Base-by-base conservation (phyloP, 2,329 filamentous ascomycete species). In the Harringtonia aguacate region DNA sequence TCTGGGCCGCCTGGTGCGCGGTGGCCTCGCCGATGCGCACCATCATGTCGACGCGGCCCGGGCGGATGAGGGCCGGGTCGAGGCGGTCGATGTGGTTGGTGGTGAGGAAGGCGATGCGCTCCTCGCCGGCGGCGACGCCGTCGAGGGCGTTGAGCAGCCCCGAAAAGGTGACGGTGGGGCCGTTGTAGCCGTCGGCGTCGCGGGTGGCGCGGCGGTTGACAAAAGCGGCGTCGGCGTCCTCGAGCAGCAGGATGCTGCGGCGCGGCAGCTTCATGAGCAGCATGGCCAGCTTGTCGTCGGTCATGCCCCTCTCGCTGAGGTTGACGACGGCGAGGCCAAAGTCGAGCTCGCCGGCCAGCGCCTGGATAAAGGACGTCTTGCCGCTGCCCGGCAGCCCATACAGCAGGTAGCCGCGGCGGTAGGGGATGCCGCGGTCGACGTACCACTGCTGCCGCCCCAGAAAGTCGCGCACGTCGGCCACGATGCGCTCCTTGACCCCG, bases 331-430 rank as follows among this genome's bases (percentile, higher is more conserved):
- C 88, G 53, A 95, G 92, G 54, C 86, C 86, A 61, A 90, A 95
- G 59, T 95, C 86, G 45, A 95, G 65, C 56, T 92, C 81, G n/a
- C 88, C 90, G 1, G 92, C 92, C 35, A 98, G 67, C 1, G 92
- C 89, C 62, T 95, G 88, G 50, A 98, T 95, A 54, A 98, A 97
- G 0, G 87, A 94, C 48, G 84, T 95, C 68, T 94, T 97, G 30
- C 87, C 94, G 35, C 84, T 94, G 0, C 89, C 89, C 0, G 89
- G 89, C 4, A 89, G 88, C 0, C 89, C 89, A 55, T 92, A 87
- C 0, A 95, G 73, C 8, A 95, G 72, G 57, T 95, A 95, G 1
- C 89, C 90, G 45, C 89, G 72, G 17, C 89, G 78, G 56, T 95
- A 95, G 0, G 90, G 90, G 50, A 95, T 94, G 3, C 89, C 90